Conservation (phyloP, 2,329 filamentous ascomycete species). For the Cercospora sojina region DNA sequence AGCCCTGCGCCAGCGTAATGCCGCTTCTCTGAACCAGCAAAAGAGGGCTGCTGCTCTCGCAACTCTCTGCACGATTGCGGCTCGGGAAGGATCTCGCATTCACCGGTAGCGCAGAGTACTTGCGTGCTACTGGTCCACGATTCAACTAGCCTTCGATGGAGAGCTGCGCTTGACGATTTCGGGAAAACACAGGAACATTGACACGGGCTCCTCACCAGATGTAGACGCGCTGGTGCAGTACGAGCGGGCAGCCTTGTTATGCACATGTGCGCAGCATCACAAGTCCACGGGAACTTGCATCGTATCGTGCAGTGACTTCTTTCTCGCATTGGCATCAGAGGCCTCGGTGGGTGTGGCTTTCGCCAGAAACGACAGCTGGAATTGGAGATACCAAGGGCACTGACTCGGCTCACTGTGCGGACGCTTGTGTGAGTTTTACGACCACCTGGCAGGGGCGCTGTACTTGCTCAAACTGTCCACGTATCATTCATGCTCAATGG, state of each 20-base stretch:
- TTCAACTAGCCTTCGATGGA: conserved; percentile 3
- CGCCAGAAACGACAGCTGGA: not conserved
- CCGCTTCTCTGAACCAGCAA: not conserved
- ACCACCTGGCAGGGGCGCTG: conserved; percentile 7
- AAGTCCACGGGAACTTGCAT: not conserved
- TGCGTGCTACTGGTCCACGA: not conserved
- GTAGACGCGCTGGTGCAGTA: conserved; percentile 5
- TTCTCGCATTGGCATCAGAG: not conserved
- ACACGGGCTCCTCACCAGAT: not conserved
- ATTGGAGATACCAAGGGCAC: not conserved
- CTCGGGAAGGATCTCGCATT: conserved; percentile 8
- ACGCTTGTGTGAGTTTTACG: conserved; percentile 12
- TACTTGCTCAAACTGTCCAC: not conserved
- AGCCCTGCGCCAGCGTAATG: not conserved
- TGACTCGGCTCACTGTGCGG: conserved; percentile 6
- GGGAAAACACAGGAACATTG: conserved; percentile 14
- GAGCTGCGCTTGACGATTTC: conserved; percentile 15
- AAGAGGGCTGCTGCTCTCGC: conserved; percentile 4
- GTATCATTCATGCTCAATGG: not conserved
- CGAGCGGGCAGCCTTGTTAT: conserved; percentile 3
- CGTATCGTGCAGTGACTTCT: not conserved
- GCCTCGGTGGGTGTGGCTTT: conserved; percentile 3
- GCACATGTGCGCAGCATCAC: conserved; percentile 2
- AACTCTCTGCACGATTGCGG: conserved; percentile 6
- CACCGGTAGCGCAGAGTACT: conserved; percentile 9